These are phyloP conservation scores for Exophiala bonariae DNA, from an alignment of 2,329 filamentous ascomycete genomes.

Conservation along the genomic window DNA sequence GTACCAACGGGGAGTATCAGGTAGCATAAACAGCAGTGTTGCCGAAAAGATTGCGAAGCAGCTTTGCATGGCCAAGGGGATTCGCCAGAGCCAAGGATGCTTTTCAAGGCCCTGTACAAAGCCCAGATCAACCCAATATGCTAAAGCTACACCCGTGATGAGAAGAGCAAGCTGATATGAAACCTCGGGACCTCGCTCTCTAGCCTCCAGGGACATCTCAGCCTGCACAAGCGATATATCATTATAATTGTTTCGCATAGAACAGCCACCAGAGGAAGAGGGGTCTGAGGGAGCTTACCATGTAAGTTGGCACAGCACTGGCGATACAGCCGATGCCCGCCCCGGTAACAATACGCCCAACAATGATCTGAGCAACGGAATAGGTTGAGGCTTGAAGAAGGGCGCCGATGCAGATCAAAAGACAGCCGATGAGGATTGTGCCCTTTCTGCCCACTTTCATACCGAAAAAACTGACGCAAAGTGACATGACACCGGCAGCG, in stretches of 20 bases:
- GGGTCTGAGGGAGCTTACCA: no score
- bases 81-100: no score
- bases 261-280: no score
- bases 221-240: no score
- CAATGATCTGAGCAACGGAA: slow-evolving; percentile 29
- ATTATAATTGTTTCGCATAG: no score
- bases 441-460: slow-evolving; percentile 26
- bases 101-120: no score
- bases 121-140: no score
- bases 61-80: slow-evolving; percentile 34
- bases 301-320: slow-evolving; percentile 31
- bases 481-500: slow-evolving; percentile 26
- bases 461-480: slow-evolving; percentile 26
- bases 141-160: no score
- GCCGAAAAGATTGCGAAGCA: slow-evolving; percentile 27
- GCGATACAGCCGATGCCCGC: slow-evolving; percentile 33
- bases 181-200: no score
- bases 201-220: no score
- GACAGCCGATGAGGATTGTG: slow-evolving; percentile 28
- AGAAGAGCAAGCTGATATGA: no score
- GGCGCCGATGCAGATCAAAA: slow-evolving; percentile 31
- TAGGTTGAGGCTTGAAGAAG: slow-evolving; percentile 29
- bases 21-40: slow-evolving; percentile 21
- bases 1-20: slow-evolving; percentile 33
- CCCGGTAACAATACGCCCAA: slow-evolving; percentile 16